Evolutionary conservation across 768 basidiomycete species (phyloP), one percentile per base, ranked within the genome.

Genomic region (Kwoniella newhampshirensis): DNA sequence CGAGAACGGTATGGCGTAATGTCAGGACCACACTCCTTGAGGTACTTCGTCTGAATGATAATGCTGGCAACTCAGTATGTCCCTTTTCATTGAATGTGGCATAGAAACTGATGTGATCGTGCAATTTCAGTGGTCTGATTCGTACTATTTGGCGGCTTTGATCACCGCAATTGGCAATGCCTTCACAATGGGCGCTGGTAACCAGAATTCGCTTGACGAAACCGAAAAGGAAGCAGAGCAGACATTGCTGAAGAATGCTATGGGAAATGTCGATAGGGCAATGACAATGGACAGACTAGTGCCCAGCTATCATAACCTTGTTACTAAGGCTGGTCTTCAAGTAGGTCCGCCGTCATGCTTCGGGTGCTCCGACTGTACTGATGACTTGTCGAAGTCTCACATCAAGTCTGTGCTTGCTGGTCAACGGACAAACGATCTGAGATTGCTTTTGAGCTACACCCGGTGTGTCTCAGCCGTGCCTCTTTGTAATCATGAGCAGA

Each of bases 251-350:
- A 85, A 86, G 65, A 84, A 87, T 64, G 88, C 87, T 1, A 74
- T 87, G 42, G 81, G 85, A 18, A 91, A 94, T 72, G 84, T 97
- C 28, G 89, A 91, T 68, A 83, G 94, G 41, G 94, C 93, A 78
- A 86, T 91, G 54, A 89, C 86, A 68, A 91, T 96, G 86, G 96
- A 99, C 76, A 82, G 92, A 52, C 81, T 98, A 15, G 92, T 97
- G 54, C 91, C 96, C 8, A 94, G 93, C 1, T 85, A 86, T 45
- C 91, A 94, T 66, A 99, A 99, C 71, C 85, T 90, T 30, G 87
- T 98, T 25, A 93, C 96, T 0, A 82, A 88, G 46, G 90, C 96
- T 23, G 87, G 86, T 7, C 79, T 99, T 52, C 90, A 97, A 83
- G 91, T 94, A 59, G 57, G 83, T 77, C 2, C 42, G 58, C 5